Percentiles rank a stretch among this genome's conserved stretches.
Evolutionary conservation across 2,329 filamentous ascomycete genomes (phyloP).

Genomic region (Plectosphaerella sp.): DNA sequence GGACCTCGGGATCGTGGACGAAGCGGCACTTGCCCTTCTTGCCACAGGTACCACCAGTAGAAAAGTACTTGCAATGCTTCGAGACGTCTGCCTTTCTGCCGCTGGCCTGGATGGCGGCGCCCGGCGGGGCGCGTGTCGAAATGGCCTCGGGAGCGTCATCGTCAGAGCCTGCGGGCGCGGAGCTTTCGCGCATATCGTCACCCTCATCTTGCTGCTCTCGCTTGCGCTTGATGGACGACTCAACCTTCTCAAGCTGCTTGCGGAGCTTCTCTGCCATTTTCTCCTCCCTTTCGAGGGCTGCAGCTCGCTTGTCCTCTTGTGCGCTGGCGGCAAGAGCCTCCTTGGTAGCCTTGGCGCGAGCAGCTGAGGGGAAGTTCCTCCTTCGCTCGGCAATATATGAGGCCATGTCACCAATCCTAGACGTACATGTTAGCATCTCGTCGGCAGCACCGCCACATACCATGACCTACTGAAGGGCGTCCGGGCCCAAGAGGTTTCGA

Average conservation of each 20-base stretch:
- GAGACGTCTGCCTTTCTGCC: constrained; percentile 56
- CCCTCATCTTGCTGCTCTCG: constrained; percentile 64
- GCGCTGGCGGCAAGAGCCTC: constrained; percentile 37
- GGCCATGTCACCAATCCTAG: constrained; percentile 63
- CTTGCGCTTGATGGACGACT: constrained; percentile 65
- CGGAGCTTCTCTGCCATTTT: constrained; percentile 59
- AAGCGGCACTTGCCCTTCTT: constrained; percentile 75
- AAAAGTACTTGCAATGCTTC: constrained; percentile 68
- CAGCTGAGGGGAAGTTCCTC: constrained; percentile 75
- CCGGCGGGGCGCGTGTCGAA: constrained; percentile 46
- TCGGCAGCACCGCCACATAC: background rate
- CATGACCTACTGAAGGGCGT: constrained; percentile 47
- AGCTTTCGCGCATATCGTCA: constrained; percentile 57
- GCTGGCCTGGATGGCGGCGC: background rate
- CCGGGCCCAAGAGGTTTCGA: constrained; percentile 49
- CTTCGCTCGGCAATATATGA: constrained; percentile 79
- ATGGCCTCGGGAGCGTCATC: constrained; percentile 56
- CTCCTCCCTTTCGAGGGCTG: constrained; percentile 49
- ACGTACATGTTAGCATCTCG: background rate
- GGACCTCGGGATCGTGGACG: constrained; percentile 60
- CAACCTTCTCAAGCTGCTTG: constrained; percentile 64
- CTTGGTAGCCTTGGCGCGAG: constrained; percentile 61
- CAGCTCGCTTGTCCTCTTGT: constrained; percentile 9
- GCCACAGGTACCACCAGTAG: constrained; percentile 63
- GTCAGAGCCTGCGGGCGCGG: constrained; percentile 44